phyloP scores from a whole-genome alignment of 345 rosid genomes.

The Microthlaspi erraticum region DNA sequence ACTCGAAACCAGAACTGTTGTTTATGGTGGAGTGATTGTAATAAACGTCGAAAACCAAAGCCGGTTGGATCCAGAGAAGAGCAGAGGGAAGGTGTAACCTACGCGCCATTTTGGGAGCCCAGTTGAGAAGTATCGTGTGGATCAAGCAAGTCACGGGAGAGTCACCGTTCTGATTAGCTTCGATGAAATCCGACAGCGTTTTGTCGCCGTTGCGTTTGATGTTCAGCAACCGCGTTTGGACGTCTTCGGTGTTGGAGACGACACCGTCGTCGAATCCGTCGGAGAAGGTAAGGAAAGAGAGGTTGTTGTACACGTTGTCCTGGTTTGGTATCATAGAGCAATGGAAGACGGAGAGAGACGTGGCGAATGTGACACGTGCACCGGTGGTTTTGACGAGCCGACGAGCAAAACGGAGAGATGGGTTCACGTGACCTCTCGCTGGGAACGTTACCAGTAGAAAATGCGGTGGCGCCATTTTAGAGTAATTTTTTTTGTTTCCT shows the following conservation, averaged over 20 bases:
- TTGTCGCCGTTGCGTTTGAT: constrained; percentile 25
- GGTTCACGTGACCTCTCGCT: constrained; percentile 70
- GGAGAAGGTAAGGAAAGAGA: constrained; percentile 58
- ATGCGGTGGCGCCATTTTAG: constrained; percentile 46
- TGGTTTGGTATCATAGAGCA: constrained; percentile 38
- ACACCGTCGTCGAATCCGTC: constrained; percentile 65
- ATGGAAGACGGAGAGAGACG: constrained; percentile 43
- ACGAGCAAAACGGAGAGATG: constrained; percentile 59
- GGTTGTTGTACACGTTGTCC: constrained; percentile 36
- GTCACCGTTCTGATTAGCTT: constrained; percentile 13
- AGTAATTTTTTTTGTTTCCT: too few species aligned
- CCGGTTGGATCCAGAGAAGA: constrained; percentile 68
- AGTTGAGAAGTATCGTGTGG: constrained; percentile 48
- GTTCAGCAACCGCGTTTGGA: constrained; percentile 24
- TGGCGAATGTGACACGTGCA: constrained; percentile 54
- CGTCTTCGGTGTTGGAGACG: constrained; percentile 35
- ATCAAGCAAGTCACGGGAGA: constrained; percentile 35
- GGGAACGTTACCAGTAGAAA: constrained; percentile 59
- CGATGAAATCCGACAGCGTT: constrained; percentile 20
- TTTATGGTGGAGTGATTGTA: constrained; percentile 51
- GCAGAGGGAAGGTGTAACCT: constrained; percentile 44
- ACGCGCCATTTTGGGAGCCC: constrained; percentile 57
- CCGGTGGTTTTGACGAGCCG: constrained; percentile 47
- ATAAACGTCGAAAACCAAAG: constrained; percentile 57
- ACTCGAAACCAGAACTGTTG: constrained; percentile 29